Percentiles rank a stretch among this genome's conserved stretches.
Conservation (phyloP, 345 rosid genomes). For the Noccaea caerulescens region DNA sequence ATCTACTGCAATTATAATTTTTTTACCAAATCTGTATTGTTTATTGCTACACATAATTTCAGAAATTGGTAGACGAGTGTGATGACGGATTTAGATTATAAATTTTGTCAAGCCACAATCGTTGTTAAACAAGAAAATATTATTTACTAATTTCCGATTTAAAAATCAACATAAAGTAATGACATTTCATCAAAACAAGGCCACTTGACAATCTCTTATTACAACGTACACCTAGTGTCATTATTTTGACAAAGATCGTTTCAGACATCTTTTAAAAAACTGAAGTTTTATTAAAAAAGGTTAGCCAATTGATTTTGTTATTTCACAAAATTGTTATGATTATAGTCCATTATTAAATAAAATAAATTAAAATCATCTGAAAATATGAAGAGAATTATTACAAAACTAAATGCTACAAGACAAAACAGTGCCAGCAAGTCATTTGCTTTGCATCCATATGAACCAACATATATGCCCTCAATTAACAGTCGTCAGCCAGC, state of each 20-base stretch:
- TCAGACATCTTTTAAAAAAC: background rate
- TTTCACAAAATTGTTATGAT: constrained; percentile 6
- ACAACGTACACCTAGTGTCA: constrained; percentile 25
- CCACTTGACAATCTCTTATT: constrained; percentile 27
- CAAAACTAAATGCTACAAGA: background rate
- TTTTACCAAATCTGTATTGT: constrained; percentile 27
- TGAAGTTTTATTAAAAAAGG: background rate
- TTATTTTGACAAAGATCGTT: constrained; percentile 16
- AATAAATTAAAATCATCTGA: background rate
- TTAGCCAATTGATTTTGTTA: constrained; percentile 21
- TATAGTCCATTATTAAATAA: background rate
- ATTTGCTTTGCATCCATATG: constrained; percentile 42
- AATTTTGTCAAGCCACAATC: constrained; percentile 22
- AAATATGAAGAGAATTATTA: background rate
- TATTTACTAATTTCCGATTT: background rate
- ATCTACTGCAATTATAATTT: constrained; percentile 4
- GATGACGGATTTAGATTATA: constrained; percentile 25
- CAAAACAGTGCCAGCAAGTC: constrained; percentile 58
- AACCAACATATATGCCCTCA: constrained; percentile 44
- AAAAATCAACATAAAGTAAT: constrained; percentile 7
- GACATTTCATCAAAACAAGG: constrained; percentile 6
- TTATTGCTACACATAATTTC: background rate
- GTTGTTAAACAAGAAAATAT: constrained; percentile 21
- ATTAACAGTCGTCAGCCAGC: constrained; percentile 62
- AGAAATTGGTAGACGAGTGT: constrained; percentile 22